These are phyloP conservation scores for Speleostelium caveatum DNA, from an alignment of 78 protist species.

Conservation along the genomic window DNA sequence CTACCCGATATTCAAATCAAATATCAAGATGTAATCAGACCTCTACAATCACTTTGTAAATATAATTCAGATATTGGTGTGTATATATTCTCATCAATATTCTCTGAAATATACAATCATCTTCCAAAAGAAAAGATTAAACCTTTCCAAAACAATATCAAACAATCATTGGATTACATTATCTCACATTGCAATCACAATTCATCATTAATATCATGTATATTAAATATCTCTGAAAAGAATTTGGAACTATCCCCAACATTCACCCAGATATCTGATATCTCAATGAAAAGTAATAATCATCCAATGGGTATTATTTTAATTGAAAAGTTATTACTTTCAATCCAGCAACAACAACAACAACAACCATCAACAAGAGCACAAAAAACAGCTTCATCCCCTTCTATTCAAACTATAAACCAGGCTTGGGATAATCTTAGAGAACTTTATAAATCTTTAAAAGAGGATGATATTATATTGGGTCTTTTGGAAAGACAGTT, in stretches of 20 bases:
- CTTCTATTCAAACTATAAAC: not conserved
- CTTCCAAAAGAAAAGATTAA: slow-evolving; percentile 2
- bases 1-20: slow-evolving; percentile 86
- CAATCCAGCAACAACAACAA: not conserved
- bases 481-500: slow-evolving; percentile 64
- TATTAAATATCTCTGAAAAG: slow-evolving; percentile 53
- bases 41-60: slow-evolving; percentile 45
- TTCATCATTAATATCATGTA: not conserved
- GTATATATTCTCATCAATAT: slow-evolving; percentile 29
- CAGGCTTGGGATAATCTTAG: slow-evolving; percentile 76
- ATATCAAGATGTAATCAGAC: slow-evolving; percentile 63
- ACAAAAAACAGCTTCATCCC: not conserved
- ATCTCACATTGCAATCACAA: slow-evolving; percentile 2
- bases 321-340: slow-evolving; percentile 14
- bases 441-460: slow-evolving; percentile 55
- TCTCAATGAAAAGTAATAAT: slow-evolving; percentile 26
- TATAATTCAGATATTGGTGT: slow-evolving; percentile 74
- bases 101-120: slow-evolving; percentile 38
- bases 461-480: slow-evolving; percentile 71
- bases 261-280: not conserved
- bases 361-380: not conserved
- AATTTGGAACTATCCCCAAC: slow-evolving; percentile 61
- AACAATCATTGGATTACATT: slow-evolving; percentile 5
- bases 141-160: not conserved
- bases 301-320: slow-evolving; percentile 73